These are phyloP conservation scores for Asterophora lycoperdoides DNA, from an alignment of 768 basidiomycete genomes.

Conservation along the genomic window DNA sequence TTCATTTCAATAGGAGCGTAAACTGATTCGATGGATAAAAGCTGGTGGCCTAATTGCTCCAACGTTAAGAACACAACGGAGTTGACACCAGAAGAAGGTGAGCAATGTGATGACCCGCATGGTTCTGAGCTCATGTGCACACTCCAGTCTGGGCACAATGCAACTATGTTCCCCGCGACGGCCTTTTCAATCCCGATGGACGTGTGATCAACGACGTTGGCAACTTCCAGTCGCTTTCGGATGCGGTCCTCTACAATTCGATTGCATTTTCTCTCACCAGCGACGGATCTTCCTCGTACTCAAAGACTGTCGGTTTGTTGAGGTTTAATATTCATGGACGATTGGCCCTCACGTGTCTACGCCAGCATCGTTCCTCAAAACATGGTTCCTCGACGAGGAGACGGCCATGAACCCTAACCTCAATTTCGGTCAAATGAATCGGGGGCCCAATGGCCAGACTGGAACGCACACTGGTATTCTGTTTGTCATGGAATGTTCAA, in stretches of 20 bases:
- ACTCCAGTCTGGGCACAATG: constrained; percentile 55
- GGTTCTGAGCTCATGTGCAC: neutral
- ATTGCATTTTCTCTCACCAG: constrained; percentile 49
- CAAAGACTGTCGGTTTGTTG: constrained; percentile 36
- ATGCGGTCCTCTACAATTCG: constrained; percentile 59
- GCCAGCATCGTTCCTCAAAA: constrained; percentile 41
- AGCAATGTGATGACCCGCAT: neutral
- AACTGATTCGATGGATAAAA: constrained; percentile 15
- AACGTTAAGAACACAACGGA: constrained; percentile 53
- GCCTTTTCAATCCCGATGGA: constrained; percentile 61
- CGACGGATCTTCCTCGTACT: constrained; percentile 33
- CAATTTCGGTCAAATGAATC: constrained; percentile 50
- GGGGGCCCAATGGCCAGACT: constrained; percentile 34
- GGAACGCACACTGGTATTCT: constrained; percentile 53
- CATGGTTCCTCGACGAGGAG: constrained; percentile 55
- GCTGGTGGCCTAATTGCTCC: constrained; percentile 64
- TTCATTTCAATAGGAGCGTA: neutral
- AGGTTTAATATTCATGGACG: neutral
- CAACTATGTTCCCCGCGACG: constrained; percentile 52
- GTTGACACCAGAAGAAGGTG: constrained; percentile 51
- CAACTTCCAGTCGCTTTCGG: constrained; percentile 49
- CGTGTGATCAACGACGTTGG: constrained; percentile 53
- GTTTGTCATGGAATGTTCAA: constrained; percentile 28
- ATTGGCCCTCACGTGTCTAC: neutral
- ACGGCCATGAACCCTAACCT: constrained; percentile 66